phyloP scores from a whole-genome alignment of 164 flowering plant genomes.

The Taxillus chinensis region DNA sequence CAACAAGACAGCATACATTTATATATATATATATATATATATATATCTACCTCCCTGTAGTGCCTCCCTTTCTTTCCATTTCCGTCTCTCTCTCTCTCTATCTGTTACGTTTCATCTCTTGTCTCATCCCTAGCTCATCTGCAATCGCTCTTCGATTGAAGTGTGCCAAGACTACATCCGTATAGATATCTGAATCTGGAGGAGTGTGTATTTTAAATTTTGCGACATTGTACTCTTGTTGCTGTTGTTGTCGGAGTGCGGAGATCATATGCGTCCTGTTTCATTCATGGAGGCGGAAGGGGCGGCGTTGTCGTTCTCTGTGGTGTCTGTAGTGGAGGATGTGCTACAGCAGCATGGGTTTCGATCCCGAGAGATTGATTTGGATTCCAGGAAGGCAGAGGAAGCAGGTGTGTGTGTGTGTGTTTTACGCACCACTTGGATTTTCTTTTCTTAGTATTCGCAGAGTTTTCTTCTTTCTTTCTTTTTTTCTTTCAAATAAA shows the following conservation, averaged over 20 bases:
- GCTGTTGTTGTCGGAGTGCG: neutral
- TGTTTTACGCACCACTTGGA: neutral
- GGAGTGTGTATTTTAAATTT: too few relatives aligned
- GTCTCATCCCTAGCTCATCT: too few relatives aligned
- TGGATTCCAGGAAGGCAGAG: slow-evolving; percentile 59
- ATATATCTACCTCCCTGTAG: neutral
- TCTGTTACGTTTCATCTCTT: neutral
- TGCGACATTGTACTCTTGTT: too few relatives aligned
- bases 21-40: neutral
- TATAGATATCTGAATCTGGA: too few relatives aligned
- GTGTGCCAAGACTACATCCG: too few relatives aligned
- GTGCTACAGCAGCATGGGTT: slow-evolving; percentile 62
- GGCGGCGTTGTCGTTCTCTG: slow-evolving; percentile 32
- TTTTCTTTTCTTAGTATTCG: neutral
- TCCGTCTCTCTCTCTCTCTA: neutral
- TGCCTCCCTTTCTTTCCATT: neutral
- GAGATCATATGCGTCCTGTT: neutral
- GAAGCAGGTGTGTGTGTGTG: slow-evolving; percentile 41
- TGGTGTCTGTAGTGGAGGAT: slow-evolving; percentile 60
- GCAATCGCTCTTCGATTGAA: too few relatives aligned
- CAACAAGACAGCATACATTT: neutral
- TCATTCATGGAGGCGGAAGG: slow-evolving; percentile 26
- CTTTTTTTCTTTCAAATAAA: too few relatives aligned
- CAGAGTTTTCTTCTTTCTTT: neutral
- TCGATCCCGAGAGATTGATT: slow-evolving; percentile 34